phyloP scores from a whole-genome alignment of 768 basidiomycete species.

The Leccinum aurantiacum region DNA sequence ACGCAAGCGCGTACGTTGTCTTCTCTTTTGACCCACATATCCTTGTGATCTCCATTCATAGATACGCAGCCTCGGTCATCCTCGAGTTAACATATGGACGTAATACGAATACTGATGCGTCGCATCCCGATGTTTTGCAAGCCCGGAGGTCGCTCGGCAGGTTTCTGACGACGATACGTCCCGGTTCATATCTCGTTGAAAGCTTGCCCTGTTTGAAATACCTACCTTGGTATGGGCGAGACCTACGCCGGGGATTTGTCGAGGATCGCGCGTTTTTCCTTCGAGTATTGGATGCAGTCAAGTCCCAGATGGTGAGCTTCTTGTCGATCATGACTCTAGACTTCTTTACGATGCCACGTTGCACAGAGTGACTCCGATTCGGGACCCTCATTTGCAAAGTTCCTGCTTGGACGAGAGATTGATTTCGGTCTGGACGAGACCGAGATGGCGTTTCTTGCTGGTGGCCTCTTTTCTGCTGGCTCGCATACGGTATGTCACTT shows the following conservation, averaged over 20 bases:
- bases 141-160: constrained; percentile 23
- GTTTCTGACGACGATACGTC: constrained; percentile 23
- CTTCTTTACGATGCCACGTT: constrained; percentile 3
- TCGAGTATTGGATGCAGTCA: constrained; percentile 44
- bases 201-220: constrained; percentile 36
- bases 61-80: constrained; percentile 18
- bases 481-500: constrained; percentile 42
- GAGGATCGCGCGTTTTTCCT: constrained; percentile 50
- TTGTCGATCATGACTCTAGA: not conserved
- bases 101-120: constrained; percentile 10
- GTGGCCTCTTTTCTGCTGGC: constrained; percentile 57
- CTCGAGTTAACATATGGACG: constrained; percentile 24
- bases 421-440: constrained; percentile 50
- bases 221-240: constrained; percentile 60
- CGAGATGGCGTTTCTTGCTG: constrained; percentile 57
- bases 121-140: constrained; percentile 19
- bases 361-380: constrained; percentile 15
- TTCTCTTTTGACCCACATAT: constrained; percentile 32
- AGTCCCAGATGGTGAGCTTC: constrained; percentile 38
- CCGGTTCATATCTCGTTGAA: constrained; percentile 37
- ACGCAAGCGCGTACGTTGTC: constrained; percentile 36
- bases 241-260: constrained; percentile 49
- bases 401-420: constrained; percentile 48
- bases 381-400: constrained; percentile 50
- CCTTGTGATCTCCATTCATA: not conserved